Evolutionary conservation across 768 basidiomycete species (phyloP).

Genomic region (Chiua virens): DNA sequence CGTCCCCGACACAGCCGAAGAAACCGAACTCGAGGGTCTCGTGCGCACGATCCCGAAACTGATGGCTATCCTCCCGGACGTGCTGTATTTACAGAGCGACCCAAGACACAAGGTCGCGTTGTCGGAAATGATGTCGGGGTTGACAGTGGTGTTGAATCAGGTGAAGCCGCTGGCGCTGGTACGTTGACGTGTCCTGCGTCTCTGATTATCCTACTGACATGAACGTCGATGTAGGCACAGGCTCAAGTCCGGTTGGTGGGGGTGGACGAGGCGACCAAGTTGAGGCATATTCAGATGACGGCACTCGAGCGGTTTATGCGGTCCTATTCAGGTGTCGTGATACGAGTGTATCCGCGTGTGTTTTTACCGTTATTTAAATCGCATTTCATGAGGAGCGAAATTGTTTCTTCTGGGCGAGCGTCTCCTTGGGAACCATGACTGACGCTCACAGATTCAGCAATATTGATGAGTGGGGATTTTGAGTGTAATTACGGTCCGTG

Average conservation of each 20-base stretch:
- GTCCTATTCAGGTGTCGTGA: conserved; percentile 45
- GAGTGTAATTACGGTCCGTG: too few species aligned
- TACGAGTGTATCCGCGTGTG: conserved; percentile 1
- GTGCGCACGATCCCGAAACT: conserved; percentile 60
- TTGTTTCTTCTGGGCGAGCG: too few species aligned
- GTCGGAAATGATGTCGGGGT: conserved; percentile 67
- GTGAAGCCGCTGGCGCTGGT: conserved; percentile 63
- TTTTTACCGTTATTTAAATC: conserved; percentile 22
- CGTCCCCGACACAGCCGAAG: conserved; percentile 46
- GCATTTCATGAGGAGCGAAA: conserved; percentile 4
- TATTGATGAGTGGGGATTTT: too few species aligned
- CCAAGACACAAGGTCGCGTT: conserved; percentile 68
- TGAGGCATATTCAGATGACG: conserved; percentile 63
- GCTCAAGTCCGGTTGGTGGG: conserved; percentile 45
- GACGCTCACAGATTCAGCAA: too few species aligned
- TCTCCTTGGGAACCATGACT: too few species aligned
- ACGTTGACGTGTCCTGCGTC: conserved; percentile 24
- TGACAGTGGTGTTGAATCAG: conserved; percentile 60
- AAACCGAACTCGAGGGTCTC: conserved; percentile 59
- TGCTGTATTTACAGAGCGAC: conserved; percentile 57
- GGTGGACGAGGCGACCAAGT: conserved; percentile 56
- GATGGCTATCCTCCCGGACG: conserved; percentile 66
- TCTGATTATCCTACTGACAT: not conserved
- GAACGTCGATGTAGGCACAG: conserved; percentile 28
- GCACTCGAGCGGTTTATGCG: conserved; percentile 65